Evolutionary conservation across 1,284 basidiomycete genomes (phyloP).

Genomic region (Phellopilus nigrolimitatus): DNA sequence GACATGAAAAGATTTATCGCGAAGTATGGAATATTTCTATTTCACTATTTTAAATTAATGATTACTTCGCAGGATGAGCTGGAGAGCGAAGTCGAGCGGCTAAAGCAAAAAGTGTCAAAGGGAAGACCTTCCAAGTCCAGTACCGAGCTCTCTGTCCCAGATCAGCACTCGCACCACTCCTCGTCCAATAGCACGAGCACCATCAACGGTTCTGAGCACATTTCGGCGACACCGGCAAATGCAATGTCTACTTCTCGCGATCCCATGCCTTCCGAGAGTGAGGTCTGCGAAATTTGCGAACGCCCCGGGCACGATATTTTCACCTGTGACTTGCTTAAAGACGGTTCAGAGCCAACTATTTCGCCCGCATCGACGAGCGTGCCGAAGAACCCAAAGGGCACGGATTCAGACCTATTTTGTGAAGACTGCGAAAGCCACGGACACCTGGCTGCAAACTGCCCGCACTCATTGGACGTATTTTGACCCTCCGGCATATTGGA

Average conservation of each 20-base stretch:
- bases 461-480: conserved; percentile 77
- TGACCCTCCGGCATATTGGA: conserved; percentile 31
- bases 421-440: conserved; percentile 75
- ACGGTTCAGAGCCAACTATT: conserved; percentile 27
- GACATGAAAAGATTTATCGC: conserved; percentile 66
- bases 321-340: conserved; percentile 61
- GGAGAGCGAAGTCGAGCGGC: conserved; percentile 75
- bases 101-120: conserved; percentile 66
- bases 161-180: conserved; percentile 27
- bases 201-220: conserved; percentile 18
- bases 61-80: conserved; percentile 65
- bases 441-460: conserved; percentile 66
- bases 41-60: conserved; percentile 5
- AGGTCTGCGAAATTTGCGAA: conserved; percentile 81
- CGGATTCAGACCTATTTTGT: conserved; percentile 47
- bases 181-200: conserved; percentile 19
- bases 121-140: conserved; percentile 48
- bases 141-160: conserved; percentile 29
- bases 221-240: conserved; percentile 1
- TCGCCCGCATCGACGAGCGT: conserved; percentile 8
- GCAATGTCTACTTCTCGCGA: conserved; percentile 18
- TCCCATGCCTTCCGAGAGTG: conserved; percentile 23
- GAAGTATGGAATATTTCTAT: conserved; percentile 45
- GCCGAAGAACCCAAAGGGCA: conserved; percentile 17
- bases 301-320: conserved; percentile 79